phyloP scores from a whole-genome alignment of 2,329 filamentous ascomycete genomes.

The Exophiala alcalophila region DNA sequence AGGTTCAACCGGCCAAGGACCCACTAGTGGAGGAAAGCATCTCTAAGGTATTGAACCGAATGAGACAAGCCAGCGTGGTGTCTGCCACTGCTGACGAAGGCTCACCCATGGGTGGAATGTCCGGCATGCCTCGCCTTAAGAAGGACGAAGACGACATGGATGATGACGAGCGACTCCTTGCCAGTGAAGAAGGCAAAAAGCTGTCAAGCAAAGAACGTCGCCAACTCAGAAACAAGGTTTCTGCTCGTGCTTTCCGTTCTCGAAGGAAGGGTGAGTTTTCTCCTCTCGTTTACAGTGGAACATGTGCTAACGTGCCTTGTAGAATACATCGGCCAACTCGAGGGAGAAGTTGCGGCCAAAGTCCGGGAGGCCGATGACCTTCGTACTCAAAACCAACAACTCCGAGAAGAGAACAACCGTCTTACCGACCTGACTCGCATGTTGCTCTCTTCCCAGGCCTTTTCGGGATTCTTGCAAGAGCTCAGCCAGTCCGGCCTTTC shows the following conservation, averaged over 20 bases:
- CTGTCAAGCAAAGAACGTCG: conserved; percentile 96
- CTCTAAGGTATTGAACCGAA: conserved; percentile 84
- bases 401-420: conserved; percentile 82
- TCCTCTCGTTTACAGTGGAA: conserved; percentile 2
- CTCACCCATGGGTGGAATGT: conserved; percentile 36
- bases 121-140: conserved; percentile 63
- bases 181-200: conserved; percentile 99
- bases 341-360: conserved; percentile 81
- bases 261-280: conserved; percentile 80
- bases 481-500: conserved; percentile 61
- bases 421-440: conserved; percentile 75
- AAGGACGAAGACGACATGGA: conserved; percentile 99
- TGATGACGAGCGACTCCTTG: conserved; percentile 86
- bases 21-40: conserved; percentile 88
- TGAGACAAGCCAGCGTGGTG: conserved; percentile 70
- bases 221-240: conserved; percentile 98
- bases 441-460: conserved; percentile 75
- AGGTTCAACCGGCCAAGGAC: conserved; percentile 50
- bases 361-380: conserved; percentile 79
- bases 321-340: conserved; percentile 97
- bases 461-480: conserved; percentile 74
- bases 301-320: conserved; percentile 49
- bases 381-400: conserved; percentile 73
- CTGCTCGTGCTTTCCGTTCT: conserved; percentile 95
- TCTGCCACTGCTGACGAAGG: conserved; percentile 53